Conservation (phyloP, 2,329 filamentous ascomycete species). For the Didymella arachidicola region DNA sequence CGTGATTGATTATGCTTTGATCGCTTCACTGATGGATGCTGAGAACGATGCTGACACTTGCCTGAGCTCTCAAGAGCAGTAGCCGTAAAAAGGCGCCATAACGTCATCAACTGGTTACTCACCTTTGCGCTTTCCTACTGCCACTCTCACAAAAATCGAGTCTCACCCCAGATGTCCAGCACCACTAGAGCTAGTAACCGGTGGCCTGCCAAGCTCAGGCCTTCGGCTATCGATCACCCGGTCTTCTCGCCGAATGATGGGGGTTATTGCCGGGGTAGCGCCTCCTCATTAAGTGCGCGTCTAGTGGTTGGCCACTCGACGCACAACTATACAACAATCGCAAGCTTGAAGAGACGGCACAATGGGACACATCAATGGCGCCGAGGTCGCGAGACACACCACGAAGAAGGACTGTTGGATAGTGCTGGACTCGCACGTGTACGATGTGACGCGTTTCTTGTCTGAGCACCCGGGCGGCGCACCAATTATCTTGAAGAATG, state of each 20-base stretch:
- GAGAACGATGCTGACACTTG: background rate
- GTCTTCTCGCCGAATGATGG: conserved; percentile 31
- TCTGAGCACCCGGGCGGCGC: conserved; percentile 68
- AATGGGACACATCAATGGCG: conserved; percentile 42
- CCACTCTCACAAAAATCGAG: background rate
- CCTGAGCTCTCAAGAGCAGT: background rate
- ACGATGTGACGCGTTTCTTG: conserved; percentile 71
- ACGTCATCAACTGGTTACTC: background rate
- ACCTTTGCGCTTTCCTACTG: background rate
- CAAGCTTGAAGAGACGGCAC: background rate
- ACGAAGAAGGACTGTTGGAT: conserved; percentile 64
- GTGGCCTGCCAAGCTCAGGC: conserved; percentile 26
- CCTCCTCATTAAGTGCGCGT: conserved; percentile 34
- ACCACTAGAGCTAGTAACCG: conserved; percentile 27
- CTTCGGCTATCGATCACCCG: conserved; percentile 26
- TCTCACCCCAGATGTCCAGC: too few relatives aligned
- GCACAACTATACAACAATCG: conserved; percentile 6
- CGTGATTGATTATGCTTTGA: too few relatives aligned
- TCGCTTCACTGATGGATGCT: too few relatives aligned
- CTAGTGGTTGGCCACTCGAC: conserved; percentile 27
- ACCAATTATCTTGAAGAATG: conserved; percentile 48
- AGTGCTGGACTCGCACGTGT: conserved; percentile 71
- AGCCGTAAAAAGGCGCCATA: background rate
- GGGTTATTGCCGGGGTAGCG: conserved; percentile 29
- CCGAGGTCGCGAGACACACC: conserved; percentile 46